Base-by-base conservation (phyloP, 108 stramenopile species). In the Fragilaria crotonensis region DNA sequence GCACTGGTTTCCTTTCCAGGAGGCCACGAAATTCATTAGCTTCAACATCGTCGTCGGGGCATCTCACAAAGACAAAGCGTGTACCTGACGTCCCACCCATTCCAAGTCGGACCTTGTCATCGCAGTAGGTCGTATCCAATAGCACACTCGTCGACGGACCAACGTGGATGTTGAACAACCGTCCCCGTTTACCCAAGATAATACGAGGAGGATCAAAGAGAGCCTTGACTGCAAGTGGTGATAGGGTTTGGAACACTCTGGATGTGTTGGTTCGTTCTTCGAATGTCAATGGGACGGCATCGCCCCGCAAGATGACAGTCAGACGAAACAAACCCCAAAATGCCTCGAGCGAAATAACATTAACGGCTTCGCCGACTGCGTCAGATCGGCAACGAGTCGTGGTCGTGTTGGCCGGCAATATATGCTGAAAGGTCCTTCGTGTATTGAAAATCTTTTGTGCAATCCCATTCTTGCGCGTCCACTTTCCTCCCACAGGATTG, bases 401-500 rank as follows among this genome's bases (percentile, higher is more conserved):
- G 5, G 69, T 69, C 20, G 60, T 27, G 56, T 74, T 77, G 57
- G 57, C 33, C 0, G 81, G 83, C 28, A 88, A 49, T 0, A 88
- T 50, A 36, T 88, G 87, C 61, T 88, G 87, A 55, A 73, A 71
- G 0, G 81, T 73, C 22, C 66, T 69, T 45, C 74, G 17, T 3
- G 77, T 76, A 14, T 22, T 31, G 28, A 78, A 66, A 19, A 88
- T 45, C 52, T 70, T 72, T 59, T 81, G 81, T 0, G 66, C 67
- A 0, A 66, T 21, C 33, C 75, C 67, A 20, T 54, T 73, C 2
- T 44, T 45, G 4, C 87, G 76, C 28, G 87, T 84, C 87, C 87
- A 88, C 64, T 83, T 82, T 3, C 87, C 87, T 22, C 87, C 87
- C 21, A 84, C 87, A 5, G 87, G 87, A 64, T 84, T 84, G 36